Percentiles rank a stretch among this genome's conserved stretches.
Evolutionary conservation across 805 yeast genomes (phyloP).

Genomic region (Candida nitratophila): DNA sequence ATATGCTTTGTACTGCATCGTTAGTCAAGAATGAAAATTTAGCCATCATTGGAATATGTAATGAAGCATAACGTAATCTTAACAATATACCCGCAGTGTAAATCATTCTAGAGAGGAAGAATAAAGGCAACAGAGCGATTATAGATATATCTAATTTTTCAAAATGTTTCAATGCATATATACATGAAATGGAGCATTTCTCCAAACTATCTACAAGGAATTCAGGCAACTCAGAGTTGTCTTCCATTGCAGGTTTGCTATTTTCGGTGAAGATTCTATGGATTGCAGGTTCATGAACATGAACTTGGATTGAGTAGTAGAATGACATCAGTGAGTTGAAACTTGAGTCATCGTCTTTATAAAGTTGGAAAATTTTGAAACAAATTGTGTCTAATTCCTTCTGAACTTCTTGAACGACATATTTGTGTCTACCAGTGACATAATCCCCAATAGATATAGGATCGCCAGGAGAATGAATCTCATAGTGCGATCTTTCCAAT

Average conservation of each 20-base stretch:
- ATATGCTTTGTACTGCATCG: slow-evolving; percentile 27
- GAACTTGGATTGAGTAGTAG: slow-evolving; percentile 59
- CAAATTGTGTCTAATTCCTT: slow-evolving; percentile 34
- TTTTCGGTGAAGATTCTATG: slow-evolving; percentile 10
- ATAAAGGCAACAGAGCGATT: slow-evolving; percentile 51
- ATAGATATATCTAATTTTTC: slow-evolving; percentile 34
- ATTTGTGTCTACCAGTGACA: slow-evolving; percentile 25
- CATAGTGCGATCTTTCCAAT: slow-evolving; percentile 54
- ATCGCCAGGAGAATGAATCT: slow-evolving; percentile 36
- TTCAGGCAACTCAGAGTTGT: slow-evolving; percentile 10
- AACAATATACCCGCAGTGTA: slow-evolving; percentile 60
- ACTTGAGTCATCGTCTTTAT: slow-evolving; percentile 26
- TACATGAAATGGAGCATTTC: slow-evolving; percentile 47
- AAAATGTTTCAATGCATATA: slow-evolving; percentile 42
- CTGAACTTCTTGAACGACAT: slow-evolving; percentile 43
- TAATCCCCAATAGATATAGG: slow-evolving; percentile 23
- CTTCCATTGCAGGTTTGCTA: slow-evolving; percentile 2
- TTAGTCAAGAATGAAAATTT: slow-evolving; percentile 42
- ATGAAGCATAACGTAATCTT: slow-evolving; percentile 46
- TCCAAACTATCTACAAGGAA: slow-evolving; percentile 36
- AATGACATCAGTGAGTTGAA: slow-evolving; percentile 36
- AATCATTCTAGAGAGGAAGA: slow-evolving; percentile 49
- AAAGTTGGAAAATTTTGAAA: slow-evolving; percentile 25
- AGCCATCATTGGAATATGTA: slow-evolving; percentile 41
- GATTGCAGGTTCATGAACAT: slow-evolving; percentile 48